Conservation (phyloP, 2,329 filamentous ascomycete species). For the Pseudogymnoascus sp. region DNA sequence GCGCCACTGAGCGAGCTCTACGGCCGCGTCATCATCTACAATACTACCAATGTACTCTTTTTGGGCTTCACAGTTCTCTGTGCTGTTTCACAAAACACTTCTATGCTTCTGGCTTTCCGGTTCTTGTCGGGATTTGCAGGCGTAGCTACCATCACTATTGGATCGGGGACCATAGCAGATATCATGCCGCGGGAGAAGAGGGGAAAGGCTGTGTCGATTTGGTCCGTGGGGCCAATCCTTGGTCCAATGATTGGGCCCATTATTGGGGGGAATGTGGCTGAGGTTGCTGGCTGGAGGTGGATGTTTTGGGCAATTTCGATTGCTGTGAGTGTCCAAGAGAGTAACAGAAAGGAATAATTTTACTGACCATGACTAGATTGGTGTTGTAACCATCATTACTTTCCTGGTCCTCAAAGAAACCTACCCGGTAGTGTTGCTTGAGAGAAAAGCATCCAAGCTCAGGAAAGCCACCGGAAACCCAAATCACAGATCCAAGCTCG, state of each 20-base stretch:
- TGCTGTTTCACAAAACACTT: slow-evolving; percentile 47
- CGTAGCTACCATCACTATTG: slow-evolving; percentile 52
- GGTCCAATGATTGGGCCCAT: slow-evolving; percentile 36
- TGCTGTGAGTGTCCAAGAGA: slow-evolving; percentile 17
- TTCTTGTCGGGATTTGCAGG: slow-evolving; percentile 47
- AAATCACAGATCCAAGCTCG: slow-evolving; percentile 39
- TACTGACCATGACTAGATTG: slow-evolving; percentile 22
- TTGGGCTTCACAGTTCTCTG: slow-evolving; percentile 55
- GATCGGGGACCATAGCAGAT: slow-evolving; percentile 57
- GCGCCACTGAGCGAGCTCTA: slow-evolving; percentile 55
- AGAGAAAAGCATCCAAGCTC: slow-evolving; percentile 28
- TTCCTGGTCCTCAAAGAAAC: slow-evolving; percentile 37
- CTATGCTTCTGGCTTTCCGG: slow-evolving; percentile 38
- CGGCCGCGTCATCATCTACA: slow-evolving; percentile 39
- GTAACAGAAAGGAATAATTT: not conserved
- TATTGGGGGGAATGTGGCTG: slow-evolving; percentile 41
- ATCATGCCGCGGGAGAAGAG: slow-evolving; percentile 51
- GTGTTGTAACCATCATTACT: slow-evolving; percentile 37
- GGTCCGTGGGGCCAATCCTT: slow-evolving; percentile 34
- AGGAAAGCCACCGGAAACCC: slow-evolving; percentile 27
- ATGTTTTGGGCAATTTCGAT: slow-evolving; percentile 43
- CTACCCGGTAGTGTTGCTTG: slow-evolving; percentile 29
- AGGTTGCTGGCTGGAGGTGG: slow-evolving; percentile 45
- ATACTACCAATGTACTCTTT: slow-evolving; percentile 41
- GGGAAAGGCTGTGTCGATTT: slow-evolving; percentile 48